A percentile compares a stretch with the other conserved stretches of the same genome.
phyloP scores from a whole-genome alignment of 2,329 filamentous ascomycete genomes.

The Bimuria novae-zelandiae region DNA sequence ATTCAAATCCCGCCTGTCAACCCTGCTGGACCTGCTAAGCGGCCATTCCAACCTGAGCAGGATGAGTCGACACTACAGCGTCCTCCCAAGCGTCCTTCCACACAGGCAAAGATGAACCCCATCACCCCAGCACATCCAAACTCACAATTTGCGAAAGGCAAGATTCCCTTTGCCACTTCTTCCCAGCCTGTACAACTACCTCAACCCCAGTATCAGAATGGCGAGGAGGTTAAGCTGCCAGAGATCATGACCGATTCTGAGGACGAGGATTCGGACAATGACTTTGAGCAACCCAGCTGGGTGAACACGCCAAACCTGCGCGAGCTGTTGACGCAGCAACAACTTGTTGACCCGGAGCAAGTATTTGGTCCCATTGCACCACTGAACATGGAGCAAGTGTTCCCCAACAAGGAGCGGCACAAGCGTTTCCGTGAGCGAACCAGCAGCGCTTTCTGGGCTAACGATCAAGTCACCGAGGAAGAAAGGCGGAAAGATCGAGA shows the following conservation, averaged over 20 bases:
- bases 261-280: constrained; percentile 73
- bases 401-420: constrained; percentile 74
- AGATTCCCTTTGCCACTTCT: constrained; percentile 84
- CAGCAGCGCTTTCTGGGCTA: constrained; percentile 91
- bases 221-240: constrained; percentile 87
- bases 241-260: constrained; percentile 96
- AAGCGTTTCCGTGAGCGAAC: constrained; percentile 89
- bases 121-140: constrained; percentile 64
- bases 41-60: constrained; percentile 72
- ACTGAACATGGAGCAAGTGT: constrained; percentile 95
- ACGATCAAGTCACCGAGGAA: constrained; percentile 83
- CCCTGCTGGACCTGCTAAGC: constrained; percentile 74
- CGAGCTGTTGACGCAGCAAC: constrained; percentile 76
- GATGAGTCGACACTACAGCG: constrained; percentile 60
- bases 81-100: constrained; percentile 41
- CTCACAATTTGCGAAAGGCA: constrained; percentile 78
- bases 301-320: constrained; percentile 84
- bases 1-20: constrained; percentile 60
- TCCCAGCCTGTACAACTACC: constrained; percentile 56
- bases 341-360: constrained; percentile 78
- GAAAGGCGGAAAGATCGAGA: constrained; percentile 81
- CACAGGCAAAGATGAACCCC: constrained; percentile 52
- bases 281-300: constrained; percentile 76
- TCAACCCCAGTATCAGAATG: constrained; percentile 81
- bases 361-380: constrained; percentile 90